Conservation (phyloP, 2,329 filamentous ascomycete species). For the Lachnellula willkommii region DNA sequence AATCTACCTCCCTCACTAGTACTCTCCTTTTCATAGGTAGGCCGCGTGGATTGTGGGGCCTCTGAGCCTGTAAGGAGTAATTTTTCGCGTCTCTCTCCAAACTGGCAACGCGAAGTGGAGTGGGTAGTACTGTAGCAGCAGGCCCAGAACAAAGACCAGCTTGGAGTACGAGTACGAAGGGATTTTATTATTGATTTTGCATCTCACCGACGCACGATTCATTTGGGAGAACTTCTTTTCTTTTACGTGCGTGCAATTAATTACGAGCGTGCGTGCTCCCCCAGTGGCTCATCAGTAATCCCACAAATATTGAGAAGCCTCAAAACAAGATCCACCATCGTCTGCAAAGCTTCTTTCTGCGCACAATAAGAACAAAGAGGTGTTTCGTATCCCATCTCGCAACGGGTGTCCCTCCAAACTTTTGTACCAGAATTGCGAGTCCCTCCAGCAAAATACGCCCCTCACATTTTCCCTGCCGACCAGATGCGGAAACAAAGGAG, state of each 20-base stretch:
- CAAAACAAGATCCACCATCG: background rate
- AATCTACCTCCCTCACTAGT: too few species aligned
- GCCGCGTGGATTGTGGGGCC: slow-evolving; percentile 8
- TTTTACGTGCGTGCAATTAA: background rate
- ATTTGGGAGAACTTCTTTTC: too few species aligned
- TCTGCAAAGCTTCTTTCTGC: background rate
- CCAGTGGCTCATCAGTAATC: background rate
- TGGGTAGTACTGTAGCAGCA: too few species aligned
- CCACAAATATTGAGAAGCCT: background rate
- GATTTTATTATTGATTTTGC: too few species aligned
- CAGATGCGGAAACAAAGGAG: slow-evolving; percentile 8
- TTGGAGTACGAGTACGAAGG: too few species aligned
- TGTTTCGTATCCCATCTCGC: background rate
- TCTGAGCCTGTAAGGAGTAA: background rate
- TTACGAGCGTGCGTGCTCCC: background rate
- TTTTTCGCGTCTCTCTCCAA: background rate
- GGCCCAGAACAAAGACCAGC: too few species aligned
- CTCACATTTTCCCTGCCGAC: background rate
- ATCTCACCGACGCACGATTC: too few species aligned
- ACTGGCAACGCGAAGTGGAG: background rate
- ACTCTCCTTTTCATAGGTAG: too few species aligned
- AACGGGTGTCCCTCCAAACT: background rate
- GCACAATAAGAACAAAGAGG: background rate
- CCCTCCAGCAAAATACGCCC: slow-evolving; percentile 1
- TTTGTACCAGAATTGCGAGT: background rate